Base-by-base conservation (phyloP, 2,329 filamentous ascomycete genomes). In the Hypoxylon sp. region DNA sequence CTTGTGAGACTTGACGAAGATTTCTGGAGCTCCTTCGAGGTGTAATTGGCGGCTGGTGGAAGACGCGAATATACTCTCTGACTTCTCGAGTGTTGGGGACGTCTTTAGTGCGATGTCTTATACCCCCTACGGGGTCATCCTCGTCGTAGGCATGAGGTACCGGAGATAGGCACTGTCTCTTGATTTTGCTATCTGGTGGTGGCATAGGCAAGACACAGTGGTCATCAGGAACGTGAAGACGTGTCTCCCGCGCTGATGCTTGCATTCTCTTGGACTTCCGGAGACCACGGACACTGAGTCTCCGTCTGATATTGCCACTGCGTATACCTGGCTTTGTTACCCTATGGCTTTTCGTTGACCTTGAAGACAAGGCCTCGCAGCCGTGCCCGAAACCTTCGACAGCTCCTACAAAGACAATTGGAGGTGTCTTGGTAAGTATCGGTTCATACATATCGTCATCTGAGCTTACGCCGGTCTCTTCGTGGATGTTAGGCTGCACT, bases 81-180 rank as follows among this genome's bases (percentile, higher is more conserved):
- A 76, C 73, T 66, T 76, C 73, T 55, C 72, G 73, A 48, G 71
- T 74, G 24, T 75, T 76, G 13, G 73, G 76, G 3, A 75, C 70
- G 6, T 64, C 64, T 32, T 62, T 68, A 7, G 62, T 65, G 24
- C 47, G 65, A 48, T 42, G 55, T 32, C 48, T 65, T 35, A 69
- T 69, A 19, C 68, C 42, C n/a, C 60, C 69, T 21, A 35, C 44
- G 3, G 63, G 48, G 8, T 72, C 62, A 60, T 76, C 70, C 29
- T 77, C 72, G 10, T 72, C 52, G 29, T 75, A 75, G 44, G 67
- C 70, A 52, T 62, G 64, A 24, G 52, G 61, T 24, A 51, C 35
- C 37, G 65, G 47, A n/a, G 62, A 58, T 24, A 51, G 19, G 35
- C 53, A 44, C 2, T 62, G 27, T 44, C 68, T 73, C 39, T 55